Conservation (phyloP, 176 grass and related monocot species). For the Hordeum vulgare region DNA sequence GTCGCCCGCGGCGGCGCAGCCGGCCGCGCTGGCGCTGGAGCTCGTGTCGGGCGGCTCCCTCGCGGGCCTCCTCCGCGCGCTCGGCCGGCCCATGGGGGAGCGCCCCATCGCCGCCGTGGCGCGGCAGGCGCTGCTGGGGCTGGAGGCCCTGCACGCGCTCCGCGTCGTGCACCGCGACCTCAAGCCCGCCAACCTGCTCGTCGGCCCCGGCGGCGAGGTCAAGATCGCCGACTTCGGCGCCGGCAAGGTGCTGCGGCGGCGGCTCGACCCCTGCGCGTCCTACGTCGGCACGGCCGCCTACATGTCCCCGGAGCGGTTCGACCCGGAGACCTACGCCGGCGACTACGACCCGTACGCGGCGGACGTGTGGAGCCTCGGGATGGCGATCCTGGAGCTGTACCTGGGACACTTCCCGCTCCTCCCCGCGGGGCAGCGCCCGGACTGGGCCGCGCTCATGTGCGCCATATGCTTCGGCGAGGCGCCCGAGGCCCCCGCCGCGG, state of each 20-base stretch:
- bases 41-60: conserved; percentile 65
- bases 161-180: conserved; percentile 82
- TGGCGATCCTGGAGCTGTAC: conserved; percentile 71
- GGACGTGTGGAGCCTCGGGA: conserved; percentile 77
- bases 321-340: conserved; percentile 60
- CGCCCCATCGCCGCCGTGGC: conserved; percentile 63
- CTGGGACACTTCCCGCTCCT: conserved; percentile 84
- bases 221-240: conserved; percentile 89
- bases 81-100: conserved; percentile 44
- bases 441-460: conserved; percentile 90
- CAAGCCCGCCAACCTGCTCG: conserved; percentile 74
- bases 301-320: conserved; percentile 88
- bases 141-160: conserved; percentile 52
- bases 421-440: conserved; percentile 62
- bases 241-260: conserved; percentile 62
- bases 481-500: conserved; percentile 41
- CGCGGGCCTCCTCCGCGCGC: conserved; percentile 35
- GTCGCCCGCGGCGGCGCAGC: conserved; percentile 17
- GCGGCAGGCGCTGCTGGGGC: conserved; percentile 52
- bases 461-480: conserved; percentile 81
- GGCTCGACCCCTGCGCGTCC: conserved; percentile 70
- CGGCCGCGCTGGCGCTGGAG: conserved; percentile 54
- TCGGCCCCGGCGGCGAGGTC: conserved; percentile 50
- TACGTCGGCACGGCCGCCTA: conserved; percentile 85
- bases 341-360: conserved; percentile 94